phyloP scores from a whole-genome alignment of 331 rosid genomes.

The Malus hybrid region DNA sequence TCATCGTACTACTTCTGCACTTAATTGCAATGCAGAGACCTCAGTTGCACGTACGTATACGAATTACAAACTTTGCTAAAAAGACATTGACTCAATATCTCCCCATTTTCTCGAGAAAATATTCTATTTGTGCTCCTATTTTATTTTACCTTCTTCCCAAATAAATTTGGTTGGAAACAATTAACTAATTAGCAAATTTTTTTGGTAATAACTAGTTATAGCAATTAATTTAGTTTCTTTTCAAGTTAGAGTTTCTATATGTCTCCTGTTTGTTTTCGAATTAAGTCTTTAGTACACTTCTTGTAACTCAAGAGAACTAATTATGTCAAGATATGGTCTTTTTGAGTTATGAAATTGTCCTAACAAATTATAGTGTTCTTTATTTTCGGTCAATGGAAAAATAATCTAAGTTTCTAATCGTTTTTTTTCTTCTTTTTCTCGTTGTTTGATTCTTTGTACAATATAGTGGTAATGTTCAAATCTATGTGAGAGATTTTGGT shows the following conservation, averaged over 20 bases:
- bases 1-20: slow-evolving; percentile 17
- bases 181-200: too few species aligned
- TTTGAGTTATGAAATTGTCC: too few species aligned
- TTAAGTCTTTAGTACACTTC: too few species aligned
- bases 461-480: neutral
- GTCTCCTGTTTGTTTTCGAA: too few species aligned
- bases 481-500: neutral
- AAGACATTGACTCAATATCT: neutral
- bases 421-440: neutral
- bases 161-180: neutral
- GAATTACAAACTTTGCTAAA: neutral
- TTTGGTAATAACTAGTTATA: too few species aligned
- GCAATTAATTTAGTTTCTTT: too few species aligned
- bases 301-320: too few species aligned
- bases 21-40: slow-evolving; percentile 28
- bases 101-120: neutral
- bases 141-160: neutral
- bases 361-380: too few species aligned
- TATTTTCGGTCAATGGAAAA: too few species aligned
- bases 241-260: too few species aligned
- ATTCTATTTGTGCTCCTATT: neutral
- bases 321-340: too few species aligned
- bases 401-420: too few species aligned
- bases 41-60: slow-evolving; percentile 21
- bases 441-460: neutral